phyloP scores from a whole-genome alignment of 2,329 filamentous ascomycete genomes.

The Tolypocladium tundrense region DNA sequence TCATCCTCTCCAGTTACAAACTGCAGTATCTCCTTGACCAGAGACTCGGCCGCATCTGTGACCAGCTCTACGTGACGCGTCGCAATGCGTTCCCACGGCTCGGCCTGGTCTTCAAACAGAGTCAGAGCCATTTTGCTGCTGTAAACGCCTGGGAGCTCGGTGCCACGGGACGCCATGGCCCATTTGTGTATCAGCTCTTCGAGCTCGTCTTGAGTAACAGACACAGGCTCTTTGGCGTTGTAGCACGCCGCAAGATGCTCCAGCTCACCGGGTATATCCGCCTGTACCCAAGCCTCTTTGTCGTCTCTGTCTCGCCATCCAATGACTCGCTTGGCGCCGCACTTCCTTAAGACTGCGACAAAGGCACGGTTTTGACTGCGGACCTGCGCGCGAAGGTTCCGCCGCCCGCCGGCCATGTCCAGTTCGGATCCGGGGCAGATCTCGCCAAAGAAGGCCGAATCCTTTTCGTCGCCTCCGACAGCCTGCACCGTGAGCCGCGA shows the following conservation, averaged over 20 bases:
- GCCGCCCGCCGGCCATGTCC: not conserved
- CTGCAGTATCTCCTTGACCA: not conserved
- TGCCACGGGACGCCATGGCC: conserved; percentile 13
- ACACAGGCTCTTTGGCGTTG: not conserved
- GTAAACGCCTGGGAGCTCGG: conserved; percentile 51
- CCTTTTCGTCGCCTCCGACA: not conserved
- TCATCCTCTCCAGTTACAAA: not conserved
- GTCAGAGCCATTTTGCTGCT: conserved; percentile 48
- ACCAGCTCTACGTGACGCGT: not conserved
- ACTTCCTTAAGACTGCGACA: not conserved
- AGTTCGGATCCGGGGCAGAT: not conserved
- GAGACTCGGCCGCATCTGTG: conserved; percentile 1
- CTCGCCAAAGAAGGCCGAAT: not conserved
- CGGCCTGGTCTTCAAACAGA: conserved; percentile 49
- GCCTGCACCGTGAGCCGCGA: not conserved
- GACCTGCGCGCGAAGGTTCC: not conserved
- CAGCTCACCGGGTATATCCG: not conserved
- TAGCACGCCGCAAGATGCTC: not conserved
- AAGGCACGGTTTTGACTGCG: not conserved
- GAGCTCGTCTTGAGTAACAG: not conserved
- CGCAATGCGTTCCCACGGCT: conserved; percentile 40
- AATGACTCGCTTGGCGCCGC: not conserved
- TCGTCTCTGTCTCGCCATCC: not conserved
- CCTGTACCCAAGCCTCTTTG: not conserved
- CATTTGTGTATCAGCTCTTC: conserved; percentile 9